Evolutionary conservation across 2,329 filamentous ascomycete species (phyloP), one percentile per base, ranked within the genome.

Genomic region (Ascochyta koolunga): DNA sequence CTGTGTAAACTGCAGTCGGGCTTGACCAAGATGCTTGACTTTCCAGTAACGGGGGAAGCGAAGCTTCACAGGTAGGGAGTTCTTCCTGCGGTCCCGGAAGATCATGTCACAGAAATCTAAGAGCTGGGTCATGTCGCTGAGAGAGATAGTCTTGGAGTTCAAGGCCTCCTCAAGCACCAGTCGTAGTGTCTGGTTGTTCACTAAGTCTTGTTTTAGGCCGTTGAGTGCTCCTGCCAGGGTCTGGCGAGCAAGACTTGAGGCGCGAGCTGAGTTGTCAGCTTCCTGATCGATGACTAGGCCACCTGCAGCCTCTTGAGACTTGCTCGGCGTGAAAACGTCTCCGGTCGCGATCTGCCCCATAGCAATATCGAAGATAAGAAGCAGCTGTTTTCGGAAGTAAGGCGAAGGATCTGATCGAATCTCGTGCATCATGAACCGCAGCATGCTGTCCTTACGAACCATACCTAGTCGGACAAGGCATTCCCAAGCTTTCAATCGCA

Each of bases 301-400:
- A 22, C 75, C 69, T 36, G 76, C 68, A 6, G 72, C 60, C n/a
- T 69, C 64, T 9, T 42, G 50, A 50, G 71, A 67, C 19, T 67
- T 70, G 53, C 58, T 68, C 54, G 57, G 62, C 32, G 25, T 66
- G 64, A 63, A 75, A 56, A 61, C 69, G 37, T 82, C 79, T n/a
- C 83, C 83, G 43, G 87, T 81, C 4, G 86, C 85, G 50, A 87
- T 78, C 46, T 81, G 77, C 3, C 83, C 86, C 15, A 88, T 73
- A 11, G 80, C 81, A 60, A 78, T 78, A 16, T 82, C 82, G 51
- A 88, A 81, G 16, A 82, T 69, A 9, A 72, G 72, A 38, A 83
- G 74, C 18, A 87, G 72, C 27, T 80, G 75, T 36, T 80, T 76
- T 24, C 85, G 79, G 50, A 88, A 77, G 71, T 80, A 84, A 1